Conservation (phyloP, 169 alveolate genomes). For the Eimeria falciformis region DNA sequence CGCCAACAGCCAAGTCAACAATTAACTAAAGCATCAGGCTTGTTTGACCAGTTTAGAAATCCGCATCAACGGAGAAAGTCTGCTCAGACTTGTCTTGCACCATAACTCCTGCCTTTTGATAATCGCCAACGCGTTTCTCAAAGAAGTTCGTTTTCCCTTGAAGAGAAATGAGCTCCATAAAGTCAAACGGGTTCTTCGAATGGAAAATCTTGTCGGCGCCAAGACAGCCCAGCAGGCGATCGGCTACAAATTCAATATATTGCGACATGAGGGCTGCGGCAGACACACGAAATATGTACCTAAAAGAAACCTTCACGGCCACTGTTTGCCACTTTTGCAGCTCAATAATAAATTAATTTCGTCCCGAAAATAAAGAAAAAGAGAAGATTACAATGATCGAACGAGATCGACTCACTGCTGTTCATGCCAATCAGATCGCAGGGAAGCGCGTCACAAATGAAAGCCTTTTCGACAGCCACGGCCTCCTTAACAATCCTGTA, state of each 20-base stretch:
- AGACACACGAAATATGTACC: no score
- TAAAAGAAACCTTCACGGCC: no score
- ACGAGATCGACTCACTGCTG: conserved; percentile 80
- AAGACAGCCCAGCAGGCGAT: conserved; percentile 95
- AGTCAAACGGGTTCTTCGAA: conserved; percentile 97
- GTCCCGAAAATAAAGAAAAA: no score
- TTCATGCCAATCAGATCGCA: conserved; percentile 99
- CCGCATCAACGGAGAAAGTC: conserved; percentile 81
- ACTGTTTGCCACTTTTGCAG: neutral
- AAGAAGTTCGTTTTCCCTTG: conserved; percentile 99
- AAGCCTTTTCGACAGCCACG: conserved; percentile 96
- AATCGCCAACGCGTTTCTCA: conserved; percentile 99
- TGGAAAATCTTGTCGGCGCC: conserved; percentile 95
- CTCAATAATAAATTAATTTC: no score
- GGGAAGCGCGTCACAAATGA: conserved; percentile 97
- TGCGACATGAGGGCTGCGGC: conserved; percentile 92
- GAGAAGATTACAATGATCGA: no score
- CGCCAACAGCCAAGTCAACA: neutral
- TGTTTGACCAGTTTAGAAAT: conserved; percentile 70
- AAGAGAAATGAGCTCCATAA: conserved; percentile 99
- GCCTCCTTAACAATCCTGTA: conserved; percentile 96
- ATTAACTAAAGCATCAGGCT: neutral
- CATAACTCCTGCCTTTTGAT: conserved; percentile 98
- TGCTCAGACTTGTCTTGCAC: conserved; percentile 53
- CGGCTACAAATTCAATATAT: conserved; percentile 98